Conservation (phyloP, 73 alveolate species). For the Stentor roeselii region DNA sequence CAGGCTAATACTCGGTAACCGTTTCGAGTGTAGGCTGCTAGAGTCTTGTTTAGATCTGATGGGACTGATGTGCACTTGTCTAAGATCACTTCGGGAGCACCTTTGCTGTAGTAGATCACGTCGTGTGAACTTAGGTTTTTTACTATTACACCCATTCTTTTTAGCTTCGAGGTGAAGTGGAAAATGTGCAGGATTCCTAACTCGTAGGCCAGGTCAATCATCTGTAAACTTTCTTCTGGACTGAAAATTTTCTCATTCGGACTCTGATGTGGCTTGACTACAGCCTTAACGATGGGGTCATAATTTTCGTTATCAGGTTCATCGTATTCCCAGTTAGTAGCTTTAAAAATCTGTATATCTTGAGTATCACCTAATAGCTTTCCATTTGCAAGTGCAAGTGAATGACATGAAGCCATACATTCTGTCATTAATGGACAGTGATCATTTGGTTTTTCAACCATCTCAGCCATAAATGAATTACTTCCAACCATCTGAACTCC, state of each 20-base stretch:
- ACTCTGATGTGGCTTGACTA: conserved; percentile 29
- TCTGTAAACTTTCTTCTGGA: background rate
- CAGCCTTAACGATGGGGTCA: conserved; percentile 24
- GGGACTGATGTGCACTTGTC: background rate
- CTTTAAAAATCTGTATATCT: conserved; percentile 96
- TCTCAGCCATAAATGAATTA: background rate
- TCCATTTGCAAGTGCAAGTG: conserved; percentile 80
- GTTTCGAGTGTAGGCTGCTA: background rate
- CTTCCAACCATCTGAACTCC: conserved; percentile 42
- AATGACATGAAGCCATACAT: conserved; percentile 88
- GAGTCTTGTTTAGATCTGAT: background rate
- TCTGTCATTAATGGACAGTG: conserved; percentile 26
- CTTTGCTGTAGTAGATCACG: background rate
- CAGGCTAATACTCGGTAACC: conserved; percentile 49
- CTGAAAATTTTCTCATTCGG: background rate
- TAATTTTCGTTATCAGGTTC: conserved; percentile 52
- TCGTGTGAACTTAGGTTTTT: background rate
- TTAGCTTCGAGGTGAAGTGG: conserved; percentile 86
- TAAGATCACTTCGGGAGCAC: conserved; percentile 8
- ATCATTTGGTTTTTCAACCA: background rate
- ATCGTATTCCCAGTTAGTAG: conserved; percentile 87
- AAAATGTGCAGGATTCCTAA: conserved; percentile 82
- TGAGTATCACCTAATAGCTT: conserved; percentile 94
- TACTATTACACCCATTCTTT: conserved; percentile 89
- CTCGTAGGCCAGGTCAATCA: conserved; percentile 51